A percentile compares a stretch with the other conserved stretches of the same genome.
phyloP scores from a whole-genome alignment of 2,329 filamentous ascomycete genomes.

The Aulographum hederae region DNA sequence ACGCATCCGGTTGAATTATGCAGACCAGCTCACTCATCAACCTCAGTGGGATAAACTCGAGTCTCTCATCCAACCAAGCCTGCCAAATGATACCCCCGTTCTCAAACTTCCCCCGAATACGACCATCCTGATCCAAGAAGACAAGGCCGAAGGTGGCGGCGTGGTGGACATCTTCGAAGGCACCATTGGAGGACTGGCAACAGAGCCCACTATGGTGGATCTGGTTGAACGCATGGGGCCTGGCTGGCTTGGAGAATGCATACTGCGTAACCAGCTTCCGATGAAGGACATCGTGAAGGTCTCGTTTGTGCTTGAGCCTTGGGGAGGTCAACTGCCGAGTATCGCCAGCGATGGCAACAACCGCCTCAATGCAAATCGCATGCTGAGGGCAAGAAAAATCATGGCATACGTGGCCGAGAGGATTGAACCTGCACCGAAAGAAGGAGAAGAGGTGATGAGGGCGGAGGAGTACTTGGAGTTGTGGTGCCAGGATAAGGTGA shows the following conservation, averaged over 20 bases:
- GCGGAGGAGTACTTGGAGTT: slow-evolving; percentile 91
- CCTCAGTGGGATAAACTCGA: slow-evolving; percentile 8
- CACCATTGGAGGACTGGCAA: slow-evolving; percentile 55
- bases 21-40: slow-evolving; percentile 43
- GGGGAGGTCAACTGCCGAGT: slow-evolving; percentile 52
- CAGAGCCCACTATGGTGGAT: slow-evolving; percentile 65
- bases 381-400: slow-evolving; percentile 92
- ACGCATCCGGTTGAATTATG: slow-evolving; percentile 55
- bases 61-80: slow-evolving; percentile 33
- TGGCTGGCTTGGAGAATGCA: slow-evolving; percentile 78
- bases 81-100: slow-evolving; percentile 57
- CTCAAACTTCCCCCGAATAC: slow-evolving; percentile 51
- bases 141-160: slow-evolving; percentile 41
- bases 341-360: slow-evolving; percentile 72
- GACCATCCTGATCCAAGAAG: slow-evolving; percentile 46
- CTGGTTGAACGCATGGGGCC: slow-evolving; percentile 72
- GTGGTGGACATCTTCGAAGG: slow-evolving; percentile 80
- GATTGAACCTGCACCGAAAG: slow-evolving; percentile 52
- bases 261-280: slow-evolving; percentile 65
- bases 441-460: slow-evolving; percentile 29
- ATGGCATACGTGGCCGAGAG: slow-evolving; percentile 80
- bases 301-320: slow-evolving; percentile 80
- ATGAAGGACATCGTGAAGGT: slow-evolving; percentile 89
- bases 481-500: slow-evolving; percentile 81
- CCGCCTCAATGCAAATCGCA: slow-evolving; percentile 85